Conservation (phyloP, 1,284 basidiomycete genomes). For the Ceratobasidium sp. region DNA sequence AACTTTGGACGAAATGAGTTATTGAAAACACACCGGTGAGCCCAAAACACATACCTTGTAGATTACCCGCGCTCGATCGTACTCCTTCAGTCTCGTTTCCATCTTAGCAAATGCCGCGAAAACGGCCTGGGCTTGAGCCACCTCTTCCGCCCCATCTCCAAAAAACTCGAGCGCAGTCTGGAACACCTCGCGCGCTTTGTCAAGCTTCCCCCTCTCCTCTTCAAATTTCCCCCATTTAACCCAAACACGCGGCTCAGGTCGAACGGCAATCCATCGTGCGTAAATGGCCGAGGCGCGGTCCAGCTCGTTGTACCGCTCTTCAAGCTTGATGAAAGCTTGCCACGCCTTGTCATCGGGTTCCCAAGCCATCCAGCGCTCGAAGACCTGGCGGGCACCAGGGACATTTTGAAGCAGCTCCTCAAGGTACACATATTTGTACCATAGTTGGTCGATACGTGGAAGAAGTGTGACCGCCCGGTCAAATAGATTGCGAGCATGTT, state of each 20-base stretch:
- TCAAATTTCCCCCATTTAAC: constrained; percentile 98
- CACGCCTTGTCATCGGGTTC: constrained; percentile 99
- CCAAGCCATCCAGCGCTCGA: constrained; percentile 99
- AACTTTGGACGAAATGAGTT: constrained; percentile 69
- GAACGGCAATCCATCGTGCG: constrained; percentile 93
- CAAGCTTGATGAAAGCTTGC: constrained; percentile 98
- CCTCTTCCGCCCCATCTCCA: constrained; percentile 96
- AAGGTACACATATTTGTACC: constrained; percentile 99
- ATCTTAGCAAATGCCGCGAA: constrained; percentile 98
- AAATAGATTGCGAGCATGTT: constrained; percentile 96
- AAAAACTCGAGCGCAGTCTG: constrained; percentile 97
- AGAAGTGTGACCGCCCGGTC: constrained; percentile 97
- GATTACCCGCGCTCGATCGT: constrained; percentile 95
- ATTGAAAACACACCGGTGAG: neutral
- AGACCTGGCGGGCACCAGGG: constrained; percentile 94
- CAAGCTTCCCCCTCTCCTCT: constrained; percentile 87
- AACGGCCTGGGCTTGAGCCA: constrained; percentile 97
- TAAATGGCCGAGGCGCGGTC: constrained; percentile 95
- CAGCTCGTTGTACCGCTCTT: constrained; percentile 92
- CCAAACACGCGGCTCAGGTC: constrained; percentile 96
- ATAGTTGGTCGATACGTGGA: constrained; percentile 93
- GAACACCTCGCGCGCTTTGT: constrained; percentile 96
- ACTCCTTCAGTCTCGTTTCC: constrained; percentile 97
- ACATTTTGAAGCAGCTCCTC: constrained; percentile 98
- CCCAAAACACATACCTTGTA: constrained; percentile 78